Evolutionary conservation across 2,329 filamentous ascomycete genomes (phyloP).

Genomic region (Scleromitrula shiraiana): DNA sequence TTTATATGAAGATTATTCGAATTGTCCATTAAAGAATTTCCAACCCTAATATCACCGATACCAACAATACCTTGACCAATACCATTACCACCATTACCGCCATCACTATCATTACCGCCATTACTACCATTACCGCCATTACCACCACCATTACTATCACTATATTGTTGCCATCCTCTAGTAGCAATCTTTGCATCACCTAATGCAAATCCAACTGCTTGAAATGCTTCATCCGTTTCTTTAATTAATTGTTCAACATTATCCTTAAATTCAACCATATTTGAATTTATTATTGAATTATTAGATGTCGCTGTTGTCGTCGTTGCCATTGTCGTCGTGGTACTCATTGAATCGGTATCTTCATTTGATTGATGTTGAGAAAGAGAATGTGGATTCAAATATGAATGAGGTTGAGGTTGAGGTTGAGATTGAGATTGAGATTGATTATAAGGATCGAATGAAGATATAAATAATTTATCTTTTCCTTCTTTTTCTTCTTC

Average conservation of each 20-base stretch:
- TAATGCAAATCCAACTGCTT: slow-evolving; percentile 36
- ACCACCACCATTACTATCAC: too few relatives aligned
- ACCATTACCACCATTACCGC: too few relatives aligned
- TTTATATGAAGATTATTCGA: too few relatives aligned
- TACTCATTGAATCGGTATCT: too few relatives aligned
- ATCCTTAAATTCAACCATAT: slow-evolving; percentile 16
- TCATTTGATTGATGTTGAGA: too few relatives aligned
- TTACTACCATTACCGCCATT: too few relatives aligned
- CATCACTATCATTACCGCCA: neutral
- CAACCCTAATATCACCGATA: too few relatives aligned
- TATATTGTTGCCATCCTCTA: slow-evolving; percentile 22
- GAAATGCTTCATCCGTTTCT: slow-evolving; percentile 44
- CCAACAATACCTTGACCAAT: too few relatives aligned
- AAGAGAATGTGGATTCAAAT: neutral
- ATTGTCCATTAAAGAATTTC: too few relatives aligned
- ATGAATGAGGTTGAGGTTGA: too few relatives aligned
- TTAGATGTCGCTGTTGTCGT: slow-evolving; percentile 2
- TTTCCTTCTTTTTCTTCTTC: neutral
- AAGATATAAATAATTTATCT: too few relatives aligned
- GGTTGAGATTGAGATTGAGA: neutral
- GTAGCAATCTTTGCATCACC: slow-evolving; percentile 31
- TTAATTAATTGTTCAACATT: slow-evolving; percentile 38
- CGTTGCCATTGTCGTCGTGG: neutral
- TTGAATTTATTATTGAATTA: slow-evolving; percentile 17
- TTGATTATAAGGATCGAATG: neutral